Evolutionary conservation across 352 stramenopile species (phyloP).

Genomic region (Phytophthora agathidicida): DNA sequence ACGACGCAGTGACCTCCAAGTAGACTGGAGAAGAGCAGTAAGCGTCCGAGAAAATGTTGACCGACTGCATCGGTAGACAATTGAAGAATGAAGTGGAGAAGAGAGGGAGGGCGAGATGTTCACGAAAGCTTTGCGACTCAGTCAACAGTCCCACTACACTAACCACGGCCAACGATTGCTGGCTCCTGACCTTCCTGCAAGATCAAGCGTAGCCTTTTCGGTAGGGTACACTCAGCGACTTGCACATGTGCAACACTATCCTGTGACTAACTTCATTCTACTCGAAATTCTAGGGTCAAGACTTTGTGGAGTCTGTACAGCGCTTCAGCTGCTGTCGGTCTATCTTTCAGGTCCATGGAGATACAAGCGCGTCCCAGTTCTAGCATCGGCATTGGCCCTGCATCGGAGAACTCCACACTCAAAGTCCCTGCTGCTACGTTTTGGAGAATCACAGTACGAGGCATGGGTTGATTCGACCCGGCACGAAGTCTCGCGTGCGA

Average conservation of each 20-base stretch:
- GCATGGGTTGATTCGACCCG: constrained; percentile 4
- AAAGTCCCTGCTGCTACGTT: constrained; percentile 38
- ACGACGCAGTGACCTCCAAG: constrained; percentile 3
- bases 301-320: constrained; percentile 35
- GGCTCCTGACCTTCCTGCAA: too few relatives aligned
- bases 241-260: background rate
- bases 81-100: constrained; percentile 15
- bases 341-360: constrained; percentile 24
- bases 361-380: constrained; percentile 28
- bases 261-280: background rate
- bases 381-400: constrained; percentile 9
- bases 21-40: constrained; percentile 15
- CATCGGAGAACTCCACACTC: constrained; percentile 30
- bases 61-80: constrained; percentile 14
- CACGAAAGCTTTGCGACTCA: too few relatives aligned
- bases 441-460: constrained; percentile 41
- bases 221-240: too few relatives aligned
- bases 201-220: too few relatives aligned
- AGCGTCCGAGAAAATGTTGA: constrained; percentile 22
- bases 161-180: too few relatives aligned
- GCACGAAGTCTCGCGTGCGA: background rate
- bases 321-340: constrained; percentile 32
- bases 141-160: too few relatives aligned
- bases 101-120: too few relatives aligned
- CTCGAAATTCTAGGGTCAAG: constrained; percentile 8